These are phyloP conservation scores for Andrographis paniculata DNA, from an alignment of 305 asterid genomes.

Conservation along the genomic window DNA sequence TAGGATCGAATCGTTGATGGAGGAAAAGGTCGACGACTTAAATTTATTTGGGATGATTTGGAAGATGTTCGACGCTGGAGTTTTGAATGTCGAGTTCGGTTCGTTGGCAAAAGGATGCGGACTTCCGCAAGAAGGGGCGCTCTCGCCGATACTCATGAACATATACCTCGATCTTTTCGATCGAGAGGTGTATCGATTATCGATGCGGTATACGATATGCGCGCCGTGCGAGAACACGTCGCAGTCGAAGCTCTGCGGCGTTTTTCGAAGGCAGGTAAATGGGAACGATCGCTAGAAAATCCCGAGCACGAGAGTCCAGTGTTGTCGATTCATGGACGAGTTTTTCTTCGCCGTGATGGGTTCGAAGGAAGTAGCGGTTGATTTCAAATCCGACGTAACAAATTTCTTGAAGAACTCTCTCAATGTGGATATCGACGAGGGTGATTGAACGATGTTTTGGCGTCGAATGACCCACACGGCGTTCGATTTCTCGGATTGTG, in stretches of 20 bases:
- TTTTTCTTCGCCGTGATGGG: slow-evolving; percentile 67
- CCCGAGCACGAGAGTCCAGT: slow-evolving; percentile 48
- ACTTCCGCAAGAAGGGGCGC: slow-evolving; percentile 96
- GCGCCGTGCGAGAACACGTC: slow-evolving; percentile 26
- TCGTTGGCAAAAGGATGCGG: slow-evolving; percentile 88
- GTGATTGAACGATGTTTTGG: slow-evolving; percentile 37
- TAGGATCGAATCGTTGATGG: slow-evolving; percentile 46
- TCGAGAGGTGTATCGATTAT: slow-evolving; percentile 57
- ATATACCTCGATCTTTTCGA: slow-evolving; percentile 82
- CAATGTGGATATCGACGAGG: slow-evolving; percentile 43
- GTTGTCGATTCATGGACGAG: slow-evolving; percentile 93
- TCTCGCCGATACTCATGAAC: slow-evolving; percentile 82
- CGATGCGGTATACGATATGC: slow-evolving; percentile 73
- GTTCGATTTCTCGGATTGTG: slow-evolving; percentile 63
- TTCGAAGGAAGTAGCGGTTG: slow-evolving; percentile 53
- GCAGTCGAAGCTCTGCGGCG: slow-evolving; percentile 59
- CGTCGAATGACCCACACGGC: slow-evolving; percentile 42
- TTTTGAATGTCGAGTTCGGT: slow-evolving; percentile 81
- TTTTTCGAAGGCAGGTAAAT: slow-evolving; percentile 83
- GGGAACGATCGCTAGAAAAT: slow-evolving; percentile 24
- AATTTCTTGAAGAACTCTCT: slow-evolving; percentile 49
- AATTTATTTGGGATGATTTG: slow-evolving; percentile 32
- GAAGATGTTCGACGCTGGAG: slow-evolving; percentile 60
- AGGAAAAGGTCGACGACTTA: slow-evolving; percentile 65
- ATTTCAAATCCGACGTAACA: slow-evolving; percentile 56